phyloP scores from a whole-genome alignment of 257 asterid species.

The Forsythia suspensa region DNA sequence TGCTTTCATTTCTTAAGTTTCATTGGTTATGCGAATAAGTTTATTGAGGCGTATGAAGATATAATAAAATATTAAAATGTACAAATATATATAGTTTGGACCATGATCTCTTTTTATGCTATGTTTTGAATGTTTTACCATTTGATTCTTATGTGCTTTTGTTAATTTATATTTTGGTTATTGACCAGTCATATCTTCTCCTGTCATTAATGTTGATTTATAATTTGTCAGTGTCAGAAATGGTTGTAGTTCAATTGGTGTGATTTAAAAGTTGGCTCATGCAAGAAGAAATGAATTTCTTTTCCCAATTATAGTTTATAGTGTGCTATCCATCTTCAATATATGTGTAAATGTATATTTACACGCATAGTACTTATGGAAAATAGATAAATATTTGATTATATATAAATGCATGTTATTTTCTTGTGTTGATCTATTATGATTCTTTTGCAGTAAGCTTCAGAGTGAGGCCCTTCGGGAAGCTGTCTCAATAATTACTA shows the following conservation, averaged over 20 bases:
- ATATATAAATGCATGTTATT: background rate
- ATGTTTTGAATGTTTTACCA: background rate
- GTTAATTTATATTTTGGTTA: background rate
- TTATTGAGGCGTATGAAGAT: background rate
- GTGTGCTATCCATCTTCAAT: background rate
- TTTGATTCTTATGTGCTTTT: background rate
- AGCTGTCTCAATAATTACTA: slow-evolving; percentile 36
- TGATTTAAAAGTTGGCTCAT: background rate
- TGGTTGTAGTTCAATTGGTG: background rate
- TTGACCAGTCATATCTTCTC: background rate
- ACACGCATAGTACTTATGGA: background rate
- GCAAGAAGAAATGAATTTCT: background rate
- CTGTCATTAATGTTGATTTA: background rate
- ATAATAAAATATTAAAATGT: background rate
- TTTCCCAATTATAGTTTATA: background rate
- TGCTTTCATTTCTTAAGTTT: background rate
- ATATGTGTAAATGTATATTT: background rate
- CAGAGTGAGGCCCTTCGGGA: slow-evolving; percentile 51
- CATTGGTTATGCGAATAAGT: background rate
- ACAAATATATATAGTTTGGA: background rate
- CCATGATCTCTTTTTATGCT: background rate
- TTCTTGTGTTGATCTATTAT: background rate
- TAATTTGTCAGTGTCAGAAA: background rate
- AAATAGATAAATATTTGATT: background rate
- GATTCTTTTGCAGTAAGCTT: slow-evolving; percentile 41